phyloP scores from a whole-genome alignment of 1,139 yeast genomes.

The Yamadazyma songkhlaensis region DNA sequence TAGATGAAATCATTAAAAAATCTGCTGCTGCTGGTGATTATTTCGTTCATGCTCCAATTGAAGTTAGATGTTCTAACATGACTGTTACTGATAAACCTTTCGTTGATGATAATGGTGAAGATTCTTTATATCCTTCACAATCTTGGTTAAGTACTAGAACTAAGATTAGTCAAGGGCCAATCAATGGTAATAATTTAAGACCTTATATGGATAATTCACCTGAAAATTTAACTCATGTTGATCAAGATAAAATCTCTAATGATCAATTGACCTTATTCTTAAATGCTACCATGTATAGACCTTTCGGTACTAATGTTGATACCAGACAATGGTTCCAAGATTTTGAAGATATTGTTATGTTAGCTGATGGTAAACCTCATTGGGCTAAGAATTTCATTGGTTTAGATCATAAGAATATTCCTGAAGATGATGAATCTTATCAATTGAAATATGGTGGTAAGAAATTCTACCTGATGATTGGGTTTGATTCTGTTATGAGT shows the following conservation, averaged over 20 bases:
- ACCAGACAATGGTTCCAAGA: slow-evolving; percentile 77
- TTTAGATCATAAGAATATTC: slow-evolving; percentile 29
- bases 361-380: slow-evolving; percentile 91
- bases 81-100: slow-evolving; percentile 49
- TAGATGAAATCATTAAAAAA: slow-evolving; percentile 56
- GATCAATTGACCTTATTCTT: slow-evolving; percentile 81
- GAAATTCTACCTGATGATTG: slow-evolving; percentile 74
- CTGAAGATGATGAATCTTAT: slow-evolving; percentile 34
- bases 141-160: slow-evolving; percentile 38
- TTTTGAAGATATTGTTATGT: slow-evolving; percentile 76
- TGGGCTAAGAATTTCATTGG: slow-evolving; percentile 99
- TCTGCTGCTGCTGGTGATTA: slow-evolving; percentile 63
- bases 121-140: slow-evolving; percentile 40
- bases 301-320: slow-evolving; percentile 73
- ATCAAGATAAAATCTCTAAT: slow-evolving; percentile 52
- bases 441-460: slow-evolving; percentile 44
- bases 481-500: slow-evolving; percentile 64
- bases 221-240: slow-evolving; percentile 48
- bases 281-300: slow-evolving; percentile 95
- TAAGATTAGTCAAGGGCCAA: slow-evolving; percentile 58
- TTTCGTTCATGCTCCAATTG: slow-evolving; percentile 93
- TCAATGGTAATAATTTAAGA: slow-evolving; percentile 78
- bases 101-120: slow-evolving; percentile 45
- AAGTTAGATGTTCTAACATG: slow-evolving; percentile 89
- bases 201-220: slow-evolving; percentile 86